phyloP scores from a whole-genome alignment of 1,139 yeast genomes.

The Hyphopichia wangnamkhiaoensis region DNA sequence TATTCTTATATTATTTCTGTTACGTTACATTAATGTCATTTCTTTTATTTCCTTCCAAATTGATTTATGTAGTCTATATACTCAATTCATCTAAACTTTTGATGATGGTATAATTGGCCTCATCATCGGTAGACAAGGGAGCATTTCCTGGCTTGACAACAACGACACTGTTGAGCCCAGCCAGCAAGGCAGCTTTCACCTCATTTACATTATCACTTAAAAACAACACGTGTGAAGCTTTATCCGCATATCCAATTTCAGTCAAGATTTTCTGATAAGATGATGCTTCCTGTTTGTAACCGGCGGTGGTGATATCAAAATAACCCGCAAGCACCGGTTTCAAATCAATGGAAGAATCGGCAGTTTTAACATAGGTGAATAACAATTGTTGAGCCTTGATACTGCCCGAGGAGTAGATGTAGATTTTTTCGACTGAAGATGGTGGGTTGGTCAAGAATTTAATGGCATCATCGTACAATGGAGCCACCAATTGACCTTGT shows the following conservation, averaged over 20 bases:
- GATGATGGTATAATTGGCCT: conserved; percentile 19
- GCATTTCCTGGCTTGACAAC: conserved; percentile 80
- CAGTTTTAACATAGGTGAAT: conserved; percentile 57
- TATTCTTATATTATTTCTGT: too few relatives aligned
- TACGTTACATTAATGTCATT: neutral
- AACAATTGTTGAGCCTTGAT: conserved; percentile 81
- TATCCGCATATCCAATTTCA: conserved; percentile 35
- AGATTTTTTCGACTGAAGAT: conserved; percentile 34
- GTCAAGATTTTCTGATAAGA: conserved; percentile 62
- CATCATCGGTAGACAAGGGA: conserved; percentile 41
- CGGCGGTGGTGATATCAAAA: conserved; percentile 84
- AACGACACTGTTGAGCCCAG: conserved; percentile 61
- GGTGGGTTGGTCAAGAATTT: conserved; percentile 48
- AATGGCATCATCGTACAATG: conserved; percentile 75
- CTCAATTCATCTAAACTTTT: conserved; percentile 17
- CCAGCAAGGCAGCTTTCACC: conserved; percentile 67
- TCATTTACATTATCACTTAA: conserved; percentile 74
- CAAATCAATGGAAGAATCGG: conserved; percentile 42
- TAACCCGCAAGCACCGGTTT: conserved; percentile 61
- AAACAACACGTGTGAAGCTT: conserved; percentile 50
- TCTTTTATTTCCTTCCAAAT: neutral
- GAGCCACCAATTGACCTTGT: conserved; percentile 72
- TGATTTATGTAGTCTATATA: neutral
- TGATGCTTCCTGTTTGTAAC: conserved; percentile 57
- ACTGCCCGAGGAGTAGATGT: conserved; percentile 91